Base-by-base conservation (phyloP, 1,139 yeast species). In the Diutina rugosa region DNA sequence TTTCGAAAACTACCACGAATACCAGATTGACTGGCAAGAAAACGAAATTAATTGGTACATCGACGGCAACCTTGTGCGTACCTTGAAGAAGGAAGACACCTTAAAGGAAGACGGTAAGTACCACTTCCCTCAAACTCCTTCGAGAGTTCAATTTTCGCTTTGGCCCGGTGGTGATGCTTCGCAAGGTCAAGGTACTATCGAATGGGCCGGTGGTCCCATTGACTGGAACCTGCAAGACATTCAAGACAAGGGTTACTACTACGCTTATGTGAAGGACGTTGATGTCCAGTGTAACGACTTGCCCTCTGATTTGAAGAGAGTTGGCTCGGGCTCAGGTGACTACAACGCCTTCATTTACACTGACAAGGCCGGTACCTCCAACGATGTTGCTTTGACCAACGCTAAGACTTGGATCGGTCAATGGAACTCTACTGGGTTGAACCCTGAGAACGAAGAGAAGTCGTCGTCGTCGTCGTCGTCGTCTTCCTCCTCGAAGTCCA, bases 171-270 rank as follows among this genome's bases (percentile, higher is more conserved):
- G 97, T 59, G 79, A 78, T 59, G 71, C 81, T 30, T 63, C 76
- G 55, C 81, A 80, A 66, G 83, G 82, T 46, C 70, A 73, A 53
- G 98, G 97, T 67, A 91, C 97, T 18, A 77, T 85, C 61, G 86
- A 80, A 62, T 91, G 98, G 97, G 96, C 97, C 46, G 97, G 98
- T 67, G 98, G 97, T 66, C 72, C 65, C 6, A 81, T 90, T 58
- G 80, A 90, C 72, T 91, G 97, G 97, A 72, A 85, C 68, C 78
- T 93, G 41, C 69, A 76, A 6, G 97, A 90, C 69, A 81, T 90
- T 59, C 64, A 75, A 59, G 73, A 86, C 58, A 80, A 85, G 56
- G 97, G 97, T 32, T 90, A 90, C 72, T 85, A 82, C 71, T 89
- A 82, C 66, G 84, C 87, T 46, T 76, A 80, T 59, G 64, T 90